These are phyloP conservation scores for Agaricus sinodeliciosus DNA, from an alignment of 768 basidiomycete species.

Conservation along the genomic window DNA sequence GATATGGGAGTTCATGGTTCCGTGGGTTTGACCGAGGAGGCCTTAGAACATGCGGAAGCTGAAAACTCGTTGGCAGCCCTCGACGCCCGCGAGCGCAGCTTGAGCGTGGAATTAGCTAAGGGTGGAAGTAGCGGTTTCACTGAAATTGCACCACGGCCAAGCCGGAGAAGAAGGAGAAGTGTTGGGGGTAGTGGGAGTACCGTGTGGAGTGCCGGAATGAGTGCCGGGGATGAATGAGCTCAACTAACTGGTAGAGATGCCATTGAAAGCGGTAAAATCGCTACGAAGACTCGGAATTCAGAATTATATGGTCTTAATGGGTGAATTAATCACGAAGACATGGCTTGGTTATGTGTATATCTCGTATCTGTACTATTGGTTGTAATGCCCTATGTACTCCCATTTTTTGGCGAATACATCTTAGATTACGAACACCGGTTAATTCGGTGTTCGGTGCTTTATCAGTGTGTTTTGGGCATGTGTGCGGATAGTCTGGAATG, in stretches of 20 bases:
- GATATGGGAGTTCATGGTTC: conserved; percentile 27
- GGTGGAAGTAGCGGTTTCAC: conserved; percentile 74
- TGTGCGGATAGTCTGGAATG: conserved; percentile 72
- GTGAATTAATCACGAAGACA: neutral
- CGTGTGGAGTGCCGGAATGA: conserved; percentile 85
- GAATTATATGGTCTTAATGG: neutral
- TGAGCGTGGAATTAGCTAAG: conserved; percentile 71
- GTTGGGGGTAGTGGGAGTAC: conserved; percentile 66
- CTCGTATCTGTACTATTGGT: conserved; percentile 8
- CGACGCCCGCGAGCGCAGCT: conserved; percentile 68
- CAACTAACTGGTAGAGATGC: neutral
- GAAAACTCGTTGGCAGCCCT: conserved; percentile 70
- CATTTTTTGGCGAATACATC: neutral
- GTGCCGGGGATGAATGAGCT: conserved; percentile 41
- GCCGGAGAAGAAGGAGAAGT: conserved; percentile 55
- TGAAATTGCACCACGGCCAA: conserved; percentile 53
- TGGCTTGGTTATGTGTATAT: conserved; percentile 1
- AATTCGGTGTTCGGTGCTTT: conserved; percentile 30
- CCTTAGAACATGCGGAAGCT: conserved; percentile 73
- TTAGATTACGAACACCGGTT: neutral
- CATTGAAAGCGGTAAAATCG: neutral
- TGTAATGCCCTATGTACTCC: conserved; percentile 2
- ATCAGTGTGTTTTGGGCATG: conserved; percentile 76
- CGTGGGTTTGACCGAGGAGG: conserved; percentile 61
- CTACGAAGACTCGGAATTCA: too few species aligned